These are phyloP conservation scores for Aspergillus olivimuriae DNA, from an alignment of 495 filamentous ascomycete species.

Conservation along the genomic window DNA sequence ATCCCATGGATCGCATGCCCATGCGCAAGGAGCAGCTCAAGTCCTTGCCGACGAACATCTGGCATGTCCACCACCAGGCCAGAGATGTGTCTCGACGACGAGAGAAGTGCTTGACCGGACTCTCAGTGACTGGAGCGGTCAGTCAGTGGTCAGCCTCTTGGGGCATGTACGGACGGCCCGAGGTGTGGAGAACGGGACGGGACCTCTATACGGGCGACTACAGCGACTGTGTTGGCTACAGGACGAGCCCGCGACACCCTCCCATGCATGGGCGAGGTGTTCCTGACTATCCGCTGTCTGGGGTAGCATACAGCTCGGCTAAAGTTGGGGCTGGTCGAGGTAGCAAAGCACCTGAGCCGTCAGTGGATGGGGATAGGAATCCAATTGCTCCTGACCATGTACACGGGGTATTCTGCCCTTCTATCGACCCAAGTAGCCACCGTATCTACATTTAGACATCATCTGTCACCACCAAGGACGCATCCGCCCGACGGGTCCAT, in stretches of 20 bases:
- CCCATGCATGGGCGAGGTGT: constrained; percentile 49
- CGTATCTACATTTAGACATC: not conserved
- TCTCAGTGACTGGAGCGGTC: constrained; percentile 23
- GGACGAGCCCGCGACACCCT: constrained; percentile 41
- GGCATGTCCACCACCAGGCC: constrained; percentile 15
- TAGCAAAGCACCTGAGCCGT: constrained; percentile 55
- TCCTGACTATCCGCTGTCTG: constrained; percentile 56
- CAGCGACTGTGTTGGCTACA: constrained; percentile 51
- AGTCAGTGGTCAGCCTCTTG: no score
- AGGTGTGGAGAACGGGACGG: constrained; percentile 44
- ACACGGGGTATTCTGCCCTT: not conserved
- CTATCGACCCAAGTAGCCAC: not conserved
- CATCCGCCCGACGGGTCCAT: constrained; percentile 20
- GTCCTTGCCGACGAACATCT: constrained; percentile 17
- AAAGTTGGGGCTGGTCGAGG: constrained; percentile 61
- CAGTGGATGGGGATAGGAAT: constrained; percentile 65
- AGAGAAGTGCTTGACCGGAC: constrained; percentile 24
- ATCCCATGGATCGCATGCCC: constrained; percentile 14
- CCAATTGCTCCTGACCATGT: not conserved
- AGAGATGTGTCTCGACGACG: no score
- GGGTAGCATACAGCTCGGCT: constrained; percentile 64
- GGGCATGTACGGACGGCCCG: constrained; percentile 51
- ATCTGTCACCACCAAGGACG: constrained; percentile 6
- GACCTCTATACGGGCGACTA: constrained; percentile 53
- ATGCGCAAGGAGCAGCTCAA: constrained; percentile 14